These are phyloP conservation scores for Stemphylium vesicarium DNA, from an alignment of 2,329 filamentous ascomycete genomes.

Conservation along the genomic window DNA sequence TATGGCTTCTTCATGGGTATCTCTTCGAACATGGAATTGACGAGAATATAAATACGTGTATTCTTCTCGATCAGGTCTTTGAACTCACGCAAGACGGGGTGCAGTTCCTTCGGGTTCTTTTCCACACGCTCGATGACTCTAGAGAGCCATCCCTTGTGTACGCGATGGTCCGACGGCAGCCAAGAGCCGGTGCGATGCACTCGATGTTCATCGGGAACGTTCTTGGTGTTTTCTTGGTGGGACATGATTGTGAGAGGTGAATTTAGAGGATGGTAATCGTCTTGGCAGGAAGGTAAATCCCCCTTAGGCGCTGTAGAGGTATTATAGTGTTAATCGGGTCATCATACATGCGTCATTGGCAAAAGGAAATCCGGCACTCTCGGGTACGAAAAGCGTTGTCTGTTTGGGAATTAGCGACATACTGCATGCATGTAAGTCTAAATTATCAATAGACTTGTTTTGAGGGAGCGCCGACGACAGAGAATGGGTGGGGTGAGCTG, in stretches of 20 bases:
- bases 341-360: slow-evolving; percentile 7
- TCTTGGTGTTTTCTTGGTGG: slow-evolving; percentile 20
- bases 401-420: neutral
- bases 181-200: slow-evolving; percentile 50
- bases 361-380: neutral
- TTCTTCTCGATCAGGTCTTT: slow-evolving; percentile 69
- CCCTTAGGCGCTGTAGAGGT: neutral
- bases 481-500: neutral
- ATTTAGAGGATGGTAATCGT: neutral
- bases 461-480: neutral
- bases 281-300: neutral
- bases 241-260: neutral
- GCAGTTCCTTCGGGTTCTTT: slow-evolving; percentile 57
- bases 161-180: slow-evolving; percentile 68
- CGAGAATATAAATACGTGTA: slow-evolving; percentile 70
- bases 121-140: slow-evolving; percentile 63
- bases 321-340: neutral
- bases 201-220: slow-evolving; percentile 26
- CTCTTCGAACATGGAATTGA: slow-evolving; percentile 72
- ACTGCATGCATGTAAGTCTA: neutral
- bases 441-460: neutral
- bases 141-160: slow-evolving; percentile 69
- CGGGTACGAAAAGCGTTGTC: neutral
- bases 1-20: slow-evolving; percentile 68
- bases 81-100: slow-evolving; percentile 69